Evolutionary conservation across 2,329 filamentous ascomycete genomes (phyloP).

Genomic region (Phialophora tarda): DNA sequence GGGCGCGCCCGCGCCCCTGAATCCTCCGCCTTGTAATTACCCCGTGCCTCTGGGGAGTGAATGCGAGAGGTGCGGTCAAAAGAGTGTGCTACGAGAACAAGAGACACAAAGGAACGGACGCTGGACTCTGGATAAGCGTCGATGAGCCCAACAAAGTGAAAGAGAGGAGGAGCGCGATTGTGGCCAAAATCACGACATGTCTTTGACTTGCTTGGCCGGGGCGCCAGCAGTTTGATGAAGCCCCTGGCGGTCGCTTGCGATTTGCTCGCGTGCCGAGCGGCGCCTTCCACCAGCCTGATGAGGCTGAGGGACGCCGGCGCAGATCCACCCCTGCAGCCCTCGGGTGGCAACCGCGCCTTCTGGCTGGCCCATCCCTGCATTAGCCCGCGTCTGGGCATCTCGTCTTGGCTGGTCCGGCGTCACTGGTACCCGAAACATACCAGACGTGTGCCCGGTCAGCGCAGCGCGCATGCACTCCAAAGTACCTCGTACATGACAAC

Average conservation of each 20-base stretch:
- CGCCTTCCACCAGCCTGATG: constrained; percentile 21
- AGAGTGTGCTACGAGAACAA: constrained; percentile 5
- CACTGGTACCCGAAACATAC: constrained; percentile 6
- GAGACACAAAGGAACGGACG: constrained; percentile 8
- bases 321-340: background rate
- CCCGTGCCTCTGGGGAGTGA: background rate
- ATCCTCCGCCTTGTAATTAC: constrained; percentile 3
- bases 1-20: constrained; percentile 19
- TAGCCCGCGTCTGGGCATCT: background rate
- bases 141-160: background rate
- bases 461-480: too few relatives aligned
- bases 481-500: too few relatives aligned
- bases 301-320: constrained; percentile 3
- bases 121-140: background rate
- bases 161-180: constrained; percentile 9
- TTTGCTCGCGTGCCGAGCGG: constrained; percentile 6
- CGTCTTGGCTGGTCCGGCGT: background rate
- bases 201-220: constrained; percentile 9
- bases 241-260: background rate
- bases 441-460: background rate
- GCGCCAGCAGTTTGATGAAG: constrained; percentile 4
- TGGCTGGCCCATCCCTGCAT: constrained; percentile 17
- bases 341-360: background rate
- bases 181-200: constrained; percentile 21
- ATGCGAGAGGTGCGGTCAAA: constrained; percentile 5